Evolutionary conservation across 1,284 basidiomycete genomes (phyloP), one percentile per base, ranked within the genome.

Genomic region (Cryptococcus sp.): DNA sequence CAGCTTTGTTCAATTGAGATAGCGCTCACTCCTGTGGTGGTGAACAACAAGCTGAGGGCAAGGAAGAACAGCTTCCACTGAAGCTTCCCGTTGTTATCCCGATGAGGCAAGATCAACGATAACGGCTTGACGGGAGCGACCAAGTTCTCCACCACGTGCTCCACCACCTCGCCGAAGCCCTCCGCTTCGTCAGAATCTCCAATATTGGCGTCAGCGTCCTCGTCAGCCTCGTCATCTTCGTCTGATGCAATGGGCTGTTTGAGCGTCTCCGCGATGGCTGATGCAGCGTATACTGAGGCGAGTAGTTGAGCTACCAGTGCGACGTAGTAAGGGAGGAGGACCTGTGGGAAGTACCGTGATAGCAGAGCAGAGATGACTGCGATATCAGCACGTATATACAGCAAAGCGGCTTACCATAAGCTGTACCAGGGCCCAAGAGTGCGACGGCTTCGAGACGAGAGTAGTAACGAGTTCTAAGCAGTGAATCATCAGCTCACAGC

Each of bases 301-400:
- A 67, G 52, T 16, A 65, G 15, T 54, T 73, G 71, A 20, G 60
- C 57, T 8, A 55, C 65, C 3, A 73, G 57, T 5, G 70, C 68
- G 47, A 73, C 57, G 57, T 64, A 70, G 63, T 69, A 73, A 5
- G 70, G 64, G 7, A 70, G 57, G 30, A 65, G 61, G 48, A 64
- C 52, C 47, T 59, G 61, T 11, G 64, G 60, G 40, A 64, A 63
- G 58, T 69, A 69, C 49, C 71, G 56, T 10, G 66, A 71, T 45
- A 60, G 50, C 11, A 72, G 51, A 5, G 71, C 71, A 20, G 71
- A 72, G 6, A 64, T 56, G 41, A 72, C 68, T 71, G 46, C 15
- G 4, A 41, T 8, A 38, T 27, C 20, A 17, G 43, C 20, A 11
- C 6, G 23, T 11, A n/a, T 7, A 20, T 23, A 23, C 22, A 17